These are phyloP conservation scores for Zelopaecilomyces penicillatus DNA, from an alignment of 2,329 filamentous ascomycete genomes.

Conservation along the genomic window DNA sequence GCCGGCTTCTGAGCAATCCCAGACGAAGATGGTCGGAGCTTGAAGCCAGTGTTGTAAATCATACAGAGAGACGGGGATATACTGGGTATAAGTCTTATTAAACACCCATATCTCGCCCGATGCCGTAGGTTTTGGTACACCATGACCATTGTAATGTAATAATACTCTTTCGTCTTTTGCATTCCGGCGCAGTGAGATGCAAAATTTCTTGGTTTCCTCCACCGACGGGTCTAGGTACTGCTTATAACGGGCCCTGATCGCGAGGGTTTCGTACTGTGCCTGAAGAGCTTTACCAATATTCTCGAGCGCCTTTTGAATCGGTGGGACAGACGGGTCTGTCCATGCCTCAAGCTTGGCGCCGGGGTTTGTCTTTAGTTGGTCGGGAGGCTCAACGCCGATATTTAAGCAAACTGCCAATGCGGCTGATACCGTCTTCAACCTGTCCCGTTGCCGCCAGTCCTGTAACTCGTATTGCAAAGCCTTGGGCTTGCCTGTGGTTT, in stretches of 20 bases:
- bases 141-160: slow-evolving; percentile 98
- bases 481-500: slow-evolving; percentile 83
- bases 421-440: slow-evolving; percentile 92
- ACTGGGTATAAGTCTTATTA: slow-evolving; percentile 97
- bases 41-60: slow-evolving; percentile 94
- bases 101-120: slow-evolving; percentile 99
- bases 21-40: slow-evolving; percentile 91
- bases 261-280: slow-evolving; percentile 90
- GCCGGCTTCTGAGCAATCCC: slow-evolving; percentile 93
- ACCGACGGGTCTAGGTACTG: slow-evolving; percentile 94
- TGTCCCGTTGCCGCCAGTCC: slow-evolving; percentile 96
- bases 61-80: slow-evolving; percentile 92
- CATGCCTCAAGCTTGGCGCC: slow-evolving; percentile 93
- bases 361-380: slow-evolving; percentile 91
- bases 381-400: slow-evolving; percentile 93
- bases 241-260: slow-evolving; percentile 93
- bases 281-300: slow-evolving; percentile 96
- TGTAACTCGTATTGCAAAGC: slow-evolving; percentile 58
- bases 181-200: slow-evolving; percentile 78
- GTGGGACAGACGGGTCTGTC: slow-evolving; percentile 81
- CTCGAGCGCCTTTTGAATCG: slow-evolving; percentile 77
- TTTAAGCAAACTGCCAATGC: slow-evolving; percentile 92
- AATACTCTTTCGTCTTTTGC: slow-evolving; percentile 93
- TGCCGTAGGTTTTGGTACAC: slow-evolving; percentile 87
- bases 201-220: slow-evolving; percentile 96